phyloP scores from a whole-genome alignment of 768 basidiomycete species.

The Leccinellum rugosiceps region DNA sequence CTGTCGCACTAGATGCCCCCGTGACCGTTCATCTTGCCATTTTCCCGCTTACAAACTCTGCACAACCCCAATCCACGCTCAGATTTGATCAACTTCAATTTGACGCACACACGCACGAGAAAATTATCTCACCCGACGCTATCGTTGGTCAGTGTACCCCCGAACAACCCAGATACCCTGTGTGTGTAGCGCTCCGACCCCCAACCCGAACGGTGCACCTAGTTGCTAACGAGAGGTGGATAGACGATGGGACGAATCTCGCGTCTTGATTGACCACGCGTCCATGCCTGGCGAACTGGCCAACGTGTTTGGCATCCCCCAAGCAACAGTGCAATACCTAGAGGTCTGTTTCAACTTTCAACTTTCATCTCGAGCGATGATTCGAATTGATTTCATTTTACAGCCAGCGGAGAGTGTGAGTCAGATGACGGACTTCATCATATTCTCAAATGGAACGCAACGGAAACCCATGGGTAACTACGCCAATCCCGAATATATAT shows the following conservation, averaged over 20 bases:
- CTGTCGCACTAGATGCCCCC: conserved; percentile 71
- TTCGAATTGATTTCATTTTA: conserved; percentile 7
- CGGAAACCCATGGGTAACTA: conserved; percentile 67
- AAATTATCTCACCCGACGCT: conserved; percentile 62
- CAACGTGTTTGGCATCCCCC: conserved; percentile 85
- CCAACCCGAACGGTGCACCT: conserved; percentile 30
- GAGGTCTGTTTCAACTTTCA: conserved; percentile 51
- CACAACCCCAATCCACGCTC: conserved; percentile 35
- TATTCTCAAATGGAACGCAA: conserved; percentile 50
- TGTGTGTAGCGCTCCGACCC: conserved; percentile 31
- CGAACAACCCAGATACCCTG: conserved; percentile 40
- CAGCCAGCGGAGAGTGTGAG: conserved; percentile 80
- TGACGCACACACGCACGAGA: conserved; percentile 69
- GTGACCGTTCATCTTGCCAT: conserved; percentile 59
- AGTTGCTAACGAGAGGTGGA: conserved; percentile 44
- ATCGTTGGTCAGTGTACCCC: conserved; percentile 49
- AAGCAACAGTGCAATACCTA: conserved; percentile 85
- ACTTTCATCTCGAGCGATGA: not conserved
- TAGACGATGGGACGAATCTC: conserved; percentile 64
- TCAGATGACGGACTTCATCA: conserved; percentile 75
- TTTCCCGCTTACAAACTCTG: conserved; percentile 23
- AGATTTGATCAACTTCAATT: conserved; percentile 76
- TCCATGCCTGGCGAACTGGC: conserved; percentile 80
- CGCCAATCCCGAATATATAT: conserved; percentile 21
- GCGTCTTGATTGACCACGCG: conserved; percentile 55